phyloP scores from a whole-genome alignment of 805 yeast genomes.

The Naumovozyma dairenensis region DNA sequence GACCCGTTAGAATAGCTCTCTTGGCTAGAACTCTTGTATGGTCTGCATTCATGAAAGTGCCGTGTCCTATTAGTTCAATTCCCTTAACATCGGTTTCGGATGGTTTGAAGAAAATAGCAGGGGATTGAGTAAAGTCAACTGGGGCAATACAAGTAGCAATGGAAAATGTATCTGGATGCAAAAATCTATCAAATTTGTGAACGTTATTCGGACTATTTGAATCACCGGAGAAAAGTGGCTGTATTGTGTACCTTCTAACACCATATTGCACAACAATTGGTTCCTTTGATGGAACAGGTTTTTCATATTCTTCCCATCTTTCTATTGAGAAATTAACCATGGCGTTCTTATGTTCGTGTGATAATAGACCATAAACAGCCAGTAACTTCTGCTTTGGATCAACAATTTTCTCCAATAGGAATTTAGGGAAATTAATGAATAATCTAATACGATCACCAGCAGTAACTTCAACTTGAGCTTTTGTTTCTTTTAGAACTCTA shows the following conservation, averaged over 20 bases:
- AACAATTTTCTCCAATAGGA: slow-evolving; percentile 35
- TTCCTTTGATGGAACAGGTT: slow-evolving; percentile 79
- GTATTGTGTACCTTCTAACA: slow-evolving; percentile 72
- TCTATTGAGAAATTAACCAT: slow-evolving; percentile 73
- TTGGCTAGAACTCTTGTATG: slow-evolving; percentile 77
- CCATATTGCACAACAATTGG: slow-evolving; percentile 84
- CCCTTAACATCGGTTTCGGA: slow-evolving; percentile 36
- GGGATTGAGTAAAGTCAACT: slow-evolving; percentile 70
- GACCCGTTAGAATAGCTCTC: slow-evolving; percentile 84
- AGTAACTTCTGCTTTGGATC: slow-evolving; percentile 41
- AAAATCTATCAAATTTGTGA: slow-evolving; percentile 73
- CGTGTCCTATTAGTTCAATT: slow-evolving; percentile 73
- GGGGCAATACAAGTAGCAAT: slow-evolving; percentile 88
- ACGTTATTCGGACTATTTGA: slow-evolving; percentile 75
- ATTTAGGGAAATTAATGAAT: slow-evolving; percentile 47
- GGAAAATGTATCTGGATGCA: slow-evolving; percentile 64
- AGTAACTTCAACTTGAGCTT: slow-evolving; percentile 34
- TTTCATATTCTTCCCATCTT: slow-evolving; percentile 83
- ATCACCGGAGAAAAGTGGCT: slow-evolving; percentile 76
- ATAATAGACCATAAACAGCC: slow-evolving; percentile 61
- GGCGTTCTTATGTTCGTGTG: slow-evolving; percentile 80
- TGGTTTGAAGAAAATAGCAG: slow-evolving; percentile 72
- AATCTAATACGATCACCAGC: slow-evolving; percentile 62
- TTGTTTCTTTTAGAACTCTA: slow-evolving; percentile 51
- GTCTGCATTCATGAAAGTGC: slow-evolving; percentile 81